Conservation (phyloP, 192 early-diverging fungal species). For the Obelidium mucronatum region DNA sequence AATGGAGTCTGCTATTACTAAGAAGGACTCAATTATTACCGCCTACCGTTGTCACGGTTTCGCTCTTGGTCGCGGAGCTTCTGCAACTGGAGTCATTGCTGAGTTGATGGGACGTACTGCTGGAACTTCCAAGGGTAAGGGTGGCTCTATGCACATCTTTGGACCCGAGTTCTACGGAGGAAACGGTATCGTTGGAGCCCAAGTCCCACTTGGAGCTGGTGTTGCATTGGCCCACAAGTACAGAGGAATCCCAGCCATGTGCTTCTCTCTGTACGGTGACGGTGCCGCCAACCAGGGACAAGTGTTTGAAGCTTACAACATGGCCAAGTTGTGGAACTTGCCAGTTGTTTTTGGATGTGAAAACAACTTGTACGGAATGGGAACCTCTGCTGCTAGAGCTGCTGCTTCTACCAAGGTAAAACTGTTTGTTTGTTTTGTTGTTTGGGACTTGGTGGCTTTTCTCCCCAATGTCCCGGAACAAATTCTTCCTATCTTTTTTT, state of each 20-base stretch:
- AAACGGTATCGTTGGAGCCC: conserved; percentile 99
- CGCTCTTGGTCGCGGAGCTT: conserved; percentile 83
- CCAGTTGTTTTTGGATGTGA: conserved; percentile 96
- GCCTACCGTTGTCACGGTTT: conserved; percentile 99
- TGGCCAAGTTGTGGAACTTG: conserved; percentile 97
- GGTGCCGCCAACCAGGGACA: conserved; percentile 99
- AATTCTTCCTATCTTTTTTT: conserved; percentile 8
- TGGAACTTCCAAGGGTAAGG: conserved; percentile 94
- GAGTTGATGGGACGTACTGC: conserved; percentile 74
- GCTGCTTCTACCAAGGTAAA: conserved; percentile 80
- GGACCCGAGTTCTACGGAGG: conserved; percentile 95
- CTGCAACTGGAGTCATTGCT: conserved; percentile 53
- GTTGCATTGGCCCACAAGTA: conserved; percentile 96
- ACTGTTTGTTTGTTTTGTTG: neutral
- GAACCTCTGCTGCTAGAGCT: conserved; percentile 89
- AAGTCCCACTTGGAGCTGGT: conserved; percentile 70
- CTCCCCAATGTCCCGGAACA: too few species aligned
- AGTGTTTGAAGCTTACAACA: conserved; percentile 99
- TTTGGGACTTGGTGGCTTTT: neutral
- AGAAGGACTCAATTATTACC: conserved; percentile 93
- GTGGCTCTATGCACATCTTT: conserved; percentile 99
- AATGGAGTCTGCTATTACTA: conserved; percentile 89
- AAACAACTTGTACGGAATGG: conserved; percentile 99
- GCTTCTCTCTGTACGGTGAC: conserved; percentile 94
- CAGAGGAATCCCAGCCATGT: conserved; percentile 75